Evolutionary conservation across 495 filamentous ascomycete genomes (phyloP), one percentile per base, ranked within the genome.

Genomic region (Xylaria bambusicola): DNA sequence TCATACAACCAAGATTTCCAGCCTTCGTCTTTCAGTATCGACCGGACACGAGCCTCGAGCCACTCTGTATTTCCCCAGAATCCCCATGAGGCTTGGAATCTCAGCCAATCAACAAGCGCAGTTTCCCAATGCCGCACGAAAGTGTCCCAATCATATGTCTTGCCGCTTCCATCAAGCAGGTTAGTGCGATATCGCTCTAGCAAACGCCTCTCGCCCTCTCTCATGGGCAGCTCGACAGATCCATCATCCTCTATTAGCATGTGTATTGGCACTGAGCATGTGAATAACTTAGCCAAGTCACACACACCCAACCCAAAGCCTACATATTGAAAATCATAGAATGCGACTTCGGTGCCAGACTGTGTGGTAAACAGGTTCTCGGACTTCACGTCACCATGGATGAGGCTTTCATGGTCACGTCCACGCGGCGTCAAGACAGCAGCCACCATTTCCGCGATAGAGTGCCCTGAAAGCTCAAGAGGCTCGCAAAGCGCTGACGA

Each of bases 301-400:
- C 75, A 74, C 17, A 73, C 78, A 1, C 78, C 78, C 0, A 79
- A 42, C 12, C 78, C 77, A 4, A 73, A 53, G 1, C 78, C 78
- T 0, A 73, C 69, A 49, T 79, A 80, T 59, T 81, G 77, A 41
- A 80, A 81, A 50, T 81, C 78, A 47, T 74, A 80, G 52, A 80
- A 71, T 13, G 75, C 77, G 17, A 75, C 77, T 13, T 64, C 59
- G n/a, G 65, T 40, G 3, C 72, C 71, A 17, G 57, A 38, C 6
- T 48, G 51, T 1, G 54, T 71, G 1, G 71, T 66, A 49, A 75
- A 74, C 3, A 73, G 46, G 51, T 80, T 80, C 41, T 78, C 73
- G 0, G 67, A 72, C 61, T 81, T 81, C 6, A 77, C 73, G 52
- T 81, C 77, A 5, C 78, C 77, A 52, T 81, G 78, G 35, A 81